A percentile compares a stretch with the other conserved stretches of the same genome.
Evolutionary conservation across 2,329 filamentous ascomycete species (phyloP).

Genomic region (Talaromyces sp.): DNA sequence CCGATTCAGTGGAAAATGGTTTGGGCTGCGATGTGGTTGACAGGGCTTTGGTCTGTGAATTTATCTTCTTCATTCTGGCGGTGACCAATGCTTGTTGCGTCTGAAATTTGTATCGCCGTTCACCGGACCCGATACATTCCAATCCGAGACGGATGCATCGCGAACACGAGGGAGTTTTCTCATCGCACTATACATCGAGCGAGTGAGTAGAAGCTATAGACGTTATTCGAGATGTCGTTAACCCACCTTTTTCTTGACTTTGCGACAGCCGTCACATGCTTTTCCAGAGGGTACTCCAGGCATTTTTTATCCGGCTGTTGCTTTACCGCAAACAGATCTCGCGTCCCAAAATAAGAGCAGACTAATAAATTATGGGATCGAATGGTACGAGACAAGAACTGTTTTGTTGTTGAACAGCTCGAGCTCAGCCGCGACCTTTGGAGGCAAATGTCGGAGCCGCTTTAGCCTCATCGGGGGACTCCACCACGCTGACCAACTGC

Average conservation of each 20-base stretch:
- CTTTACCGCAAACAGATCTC: no score
- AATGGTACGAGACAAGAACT: not conserved
- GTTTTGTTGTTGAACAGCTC: not conserved
- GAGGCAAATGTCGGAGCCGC: not conserved
- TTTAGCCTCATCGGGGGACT: constrained; percentile 4
- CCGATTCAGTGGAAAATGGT: not conserved
- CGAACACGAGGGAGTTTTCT: constrained; percentile 43
- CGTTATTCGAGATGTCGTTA: not conserved
- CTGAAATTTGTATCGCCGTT: constrained; percentile 51
- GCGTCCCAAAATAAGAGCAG: no score
- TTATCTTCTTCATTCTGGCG: not conserved
- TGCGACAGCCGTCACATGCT: constrained; percentile 52
- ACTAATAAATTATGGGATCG: no score
- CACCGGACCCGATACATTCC: constrained; percentile 46
- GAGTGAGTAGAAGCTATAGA: not conserved
- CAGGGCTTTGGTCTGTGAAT: not conserved
- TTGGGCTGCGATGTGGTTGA: not conserved
- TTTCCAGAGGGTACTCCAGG: constrained; percentile 52
- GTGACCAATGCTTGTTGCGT: constrained; percentile 26
- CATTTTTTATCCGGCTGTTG: constrained; percentile 37
- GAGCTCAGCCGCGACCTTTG: not conserved
- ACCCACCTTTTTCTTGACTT: constrained; percentile 53
- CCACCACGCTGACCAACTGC: not conserved
- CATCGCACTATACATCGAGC: constrained; percentile 46
- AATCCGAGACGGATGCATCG: constrained; percentile 48